Base-by-base conservation (phyloP, 495 filamentous ascomycete species). In the Aspergillus asperescens region DNA sequence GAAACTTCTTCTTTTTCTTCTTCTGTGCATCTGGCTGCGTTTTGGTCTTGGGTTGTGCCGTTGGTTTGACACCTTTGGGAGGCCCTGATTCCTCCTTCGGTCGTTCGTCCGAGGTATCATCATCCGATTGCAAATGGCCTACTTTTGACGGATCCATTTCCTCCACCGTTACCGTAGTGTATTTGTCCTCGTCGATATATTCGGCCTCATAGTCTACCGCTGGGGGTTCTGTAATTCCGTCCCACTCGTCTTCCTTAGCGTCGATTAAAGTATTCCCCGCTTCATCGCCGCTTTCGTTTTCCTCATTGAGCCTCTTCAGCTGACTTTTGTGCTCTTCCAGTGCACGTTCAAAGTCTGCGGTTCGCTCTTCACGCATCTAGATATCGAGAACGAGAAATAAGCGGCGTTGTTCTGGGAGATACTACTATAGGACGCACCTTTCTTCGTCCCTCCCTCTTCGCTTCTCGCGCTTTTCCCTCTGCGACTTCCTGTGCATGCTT, bases 141-240 rank as follows among this genome's bases (percentile, higher is more conserved):
- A 88, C 82, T 47, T 81, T 83, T 2, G 87, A 82, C 7, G 92
- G 73, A 60, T 85, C 86, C 63, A 98, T 89, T n/a, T 86, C 85
- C 65, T 96, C 90, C 0, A 98, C 81, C 0, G 89, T 96, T 24
- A 98, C 93, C 3, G 87, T 94, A 15, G 92, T 95, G 62, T 88
- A 94, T 66, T 86, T 87, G 62, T 96, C 92, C 67, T 97, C 93
- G 69, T 98, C 93, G 52, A 96, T 80, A 70, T 95, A 98, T 68
- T 96, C 90, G 48, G 92, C 91, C 61, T 96, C 89, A 58, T 85
- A 82, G 63, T 91, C 82, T 16, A 94, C 67, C 4, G 76, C 74
- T 4, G 77, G 76, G 8, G 77, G 68, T 40, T 86, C 82, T 44
- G 56, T 73, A 49, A 85, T 69, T 1, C 86, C 87, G 20, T 77